phyloP scores from a whole-genome alignment of 257 asterid genomes.

The Salvia miltiorrhiza region DNA sequence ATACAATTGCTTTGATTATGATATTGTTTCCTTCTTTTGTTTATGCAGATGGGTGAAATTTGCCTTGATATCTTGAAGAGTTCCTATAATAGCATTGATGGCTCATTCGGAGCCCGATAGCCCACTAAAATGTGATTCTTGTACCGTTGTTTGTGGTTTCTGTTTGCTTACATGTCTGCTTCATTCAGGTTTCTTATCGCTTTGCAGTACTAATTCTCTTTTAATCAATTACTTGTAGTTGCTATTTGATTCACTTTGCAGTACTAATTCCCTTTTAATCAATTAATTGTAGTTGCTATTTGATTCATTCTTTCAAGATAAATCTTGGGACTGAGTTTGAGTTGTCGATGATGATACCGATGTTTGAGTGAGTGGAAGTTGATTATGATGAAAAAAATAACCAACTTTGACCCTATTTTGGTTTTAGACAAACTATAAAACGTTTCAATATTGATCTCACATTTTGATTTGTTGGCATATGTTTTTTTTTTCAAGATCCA shows the following conservation, averaged over 20 bases:
- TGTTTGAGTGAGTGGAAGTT: not conserved
- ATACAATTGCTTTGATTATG: not conserved
- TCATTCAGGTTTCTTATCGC: not conserved
- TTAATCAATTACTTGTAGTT: no score
- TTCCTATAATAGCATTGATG: slow-evolving; percentile 96
- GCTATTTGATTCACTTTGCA: not conserved
- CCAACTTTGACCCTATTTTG: not conserved
- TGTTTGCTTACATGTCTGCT: not conserved
- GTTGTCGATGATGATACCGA: not conserved
- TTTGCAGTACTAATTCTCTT: no score
- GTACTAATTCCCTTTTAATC: not conserved
- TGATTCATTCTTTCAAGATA: not conserved
- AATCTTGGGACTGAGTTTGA: not conserved
- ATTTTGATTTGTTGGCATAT: not conserved
- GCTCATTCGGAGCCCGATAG: slow-evolving; percentile 99
- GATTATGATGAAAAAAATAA: not conserved
- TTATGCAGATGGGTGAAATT: slow-evolving; percentile 86
- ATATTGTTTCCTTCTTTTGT: not conserved
- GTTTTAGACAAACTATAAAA: not conserved
- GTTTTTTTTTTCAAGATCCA: not conserved
- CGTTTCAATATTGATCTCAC: not conserved
- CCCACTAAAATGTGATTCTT: slow-evolving; percentile 97
- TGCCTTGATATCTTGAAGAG: slow-evolving; percentile 98
- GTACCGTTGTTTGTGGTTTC: slow-evolving; percentile 27
- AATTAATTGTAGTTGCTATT: not conserved